phyloP scores from a whole-genome alignment of 2,329 filamentous ascomycete genomes.

The Ramularia endophylla region DNA sequence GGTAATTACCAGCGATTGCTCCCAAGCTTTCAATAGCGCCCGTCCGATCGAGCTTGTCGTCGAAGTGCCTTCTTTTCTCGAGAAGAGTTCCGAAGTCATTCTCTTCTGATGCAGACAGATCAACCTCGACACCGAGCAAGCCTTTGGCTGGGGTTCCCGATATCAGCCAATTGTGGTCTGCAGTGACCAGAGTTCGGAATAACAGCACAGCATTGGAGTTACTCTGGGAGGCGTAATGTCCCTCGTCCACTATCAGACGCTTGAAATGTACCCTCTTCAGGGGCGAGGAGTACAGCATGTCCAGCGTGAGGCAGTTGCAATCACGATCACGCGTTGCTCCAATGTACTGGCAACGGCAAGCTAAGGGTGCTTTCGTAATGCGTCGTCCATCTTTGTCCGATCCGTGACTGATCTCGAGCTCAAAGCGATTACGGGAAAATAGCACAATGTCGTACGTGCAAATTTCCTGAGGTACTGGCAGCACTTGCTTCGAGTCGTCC shows the following conservation, averaged over 20 bases:
- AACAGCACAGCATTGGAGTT: constrained; percentile 54
- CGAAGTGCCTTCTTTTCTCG: constrained; percentile 37
- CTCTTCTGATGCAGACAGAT: constrained; percentile 32
- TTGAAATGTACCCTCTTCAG: constrained; percentile 74
- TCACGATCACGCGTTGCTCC: constrained; percentile 38
- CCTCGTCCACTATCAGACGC: constrained; percentile 86
- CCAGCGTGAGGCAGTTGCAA: constrained; percentile 39
- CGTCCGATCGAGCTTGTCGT: constrained; percentile 32
- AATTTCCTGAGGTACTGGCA: constrained; percentile 56
- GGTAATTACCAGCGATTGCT: constrained; percentile 61
- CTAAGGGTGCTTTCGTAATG: constrained; percentile 18
- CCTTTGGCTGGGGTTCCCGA: constrained; percentile 85
- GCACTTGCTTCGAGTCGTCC: constrained; percentile 42
- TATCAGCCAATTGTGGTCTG: constrained; percentile 79
- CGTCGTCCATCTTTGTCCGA: constrained; percentile 41
- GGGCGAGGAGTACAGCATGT: constrained; percentile 51
- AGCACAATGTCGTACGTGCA: constrained; percentile 68
- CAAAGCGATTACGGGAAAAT: constrained; percentile 69
- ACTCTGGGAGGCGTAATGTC: constrained; percentile 72
- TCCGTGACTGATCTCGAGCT: constrained; percentile 55
- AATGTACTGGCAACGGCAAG: constrained; percentile 39
- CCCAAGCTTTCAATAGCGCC: constrained; percentile 55
- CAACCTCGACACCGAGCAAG: constrained; percentile 67
- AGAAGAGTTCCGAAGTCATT: constrained; percentile 25
- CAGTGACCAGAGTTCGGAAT: constrained; percentile 46